Base-by-base conservation (phyloP, 2,329 filamentous ascomycete genomes). In the Pochonia chlamydosporia region DNA sequence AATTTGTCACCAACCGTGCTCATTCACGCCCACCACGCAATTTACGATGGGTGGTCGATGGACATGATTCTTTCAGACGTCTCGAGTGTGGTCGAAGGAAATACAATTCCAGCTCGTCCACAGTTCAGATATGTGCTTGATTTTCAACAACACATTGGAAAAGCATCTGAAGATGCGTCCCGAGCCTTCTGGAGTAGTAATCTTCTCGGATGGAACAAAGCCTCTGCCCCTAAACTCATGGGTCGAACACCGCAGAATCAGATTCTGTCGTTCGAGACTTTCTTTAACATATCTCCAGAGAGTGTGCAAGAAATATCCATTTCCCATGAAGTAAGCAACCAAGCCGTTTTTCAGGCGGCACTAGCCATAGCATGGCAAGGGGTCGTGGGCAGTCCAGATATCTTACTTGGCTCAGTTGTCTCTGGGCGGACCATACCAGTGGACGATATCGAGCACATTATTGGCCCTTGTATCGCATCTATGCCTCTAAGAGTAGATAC, bases 21-120 rank as follows among this genome's bases (percentile, higher is more conserved):
- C 10, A 45, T 88, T 39, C 73, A 84, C 11, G 70, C 95, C 0
- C 90, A 95, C 60, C 91, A 96, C 64, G 82, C 88, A 1, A 63
- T 95, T 1, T 96, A 95, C 59, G 91, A 96, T 63, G 91, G 90
- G n/a, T 96, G 91, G 91, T 91, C 89, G 0, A 76, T 90, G 59
- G 86, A 96, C 44, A 70, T 92, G 25, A 65, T 95, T 0, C 56
- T 88, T 13, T 68, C 75, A 23, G 89, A 96, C 60, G 67, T 95
- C 4, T 71, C 76, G 4, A 58, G 57, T 0, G 54, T 85, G 2
- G 57, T 86, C 0, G 43, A 44, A 24, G 59, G 61, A 8, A 45
- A 51, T 1, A 13, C 43, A 4, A 52, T 68, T 2, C 31, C 54
- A 0, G 36, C 55, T 1, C 72, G 83, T 24, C 78, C 81, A 1